Percentiles rank a stretch among this genome's conserved stretches.
Evolutionary conservation across 345 rosid species (phyloP).

Genomic region (Syzygium jambos): DNA sequence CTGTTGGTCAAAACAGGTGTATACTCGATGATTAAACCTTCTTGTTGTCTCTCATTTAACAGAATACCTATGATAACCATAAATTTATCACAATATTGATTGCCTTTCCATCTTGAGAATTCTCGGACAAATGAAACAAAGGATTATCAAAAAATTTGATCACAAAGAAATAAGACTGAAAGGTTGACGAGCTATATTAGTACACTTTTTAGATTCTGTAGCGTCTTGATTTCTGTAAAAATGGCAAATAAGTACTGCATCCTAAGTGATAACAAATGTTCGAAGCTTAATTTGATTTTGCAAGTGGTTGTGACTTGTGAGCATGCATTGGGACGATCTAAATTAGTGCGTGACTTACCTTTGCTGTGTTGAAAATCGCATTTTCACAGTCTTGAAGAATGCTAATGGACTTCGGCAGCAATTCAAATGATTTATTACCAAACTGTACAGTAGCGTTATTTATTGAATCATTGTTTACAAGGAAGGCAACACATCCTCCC

Average conservation of each 20-base stretch:
- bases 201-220: background rate
- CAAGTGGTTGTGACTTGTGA: background rate
- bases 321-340: background rate
- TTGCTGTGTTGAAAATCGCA: slow-evolving; percentile 62
- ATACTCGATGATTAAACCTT: background rate
- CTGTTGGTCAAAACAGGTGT: background rate
- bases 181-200: background rate
- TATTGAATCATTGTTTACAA: slow-evolving; percentile 43
- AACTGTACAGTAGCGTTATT: slow-evolving; percentile 30
- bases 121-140: background rate
- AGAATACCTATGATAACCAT: background rate
- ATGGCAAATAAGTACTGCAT: background rate
- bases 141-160: background rate
- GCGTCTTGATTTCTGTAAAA: background rate
- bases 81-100: background rate
- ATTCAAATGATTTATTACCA: slow-evolving; percentile 25
- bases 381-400: slow-evolving; percentile 56
- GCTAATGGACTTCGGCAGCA: slow-evolving; percentile 62
- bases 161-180: background rate
- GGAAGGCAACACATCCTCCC: slow-evolving; percentile 72
- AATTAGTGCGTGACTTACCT: slow-evolving; percentile 21
- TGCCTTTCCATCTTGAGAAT: background rate
- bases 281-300: background rate
- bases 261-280: background rate
- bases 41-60: background rate